Evolutionary conservation across 768 basidiomycete species (phyloP).

Genomic region (Trametes cubensis): DNA sequence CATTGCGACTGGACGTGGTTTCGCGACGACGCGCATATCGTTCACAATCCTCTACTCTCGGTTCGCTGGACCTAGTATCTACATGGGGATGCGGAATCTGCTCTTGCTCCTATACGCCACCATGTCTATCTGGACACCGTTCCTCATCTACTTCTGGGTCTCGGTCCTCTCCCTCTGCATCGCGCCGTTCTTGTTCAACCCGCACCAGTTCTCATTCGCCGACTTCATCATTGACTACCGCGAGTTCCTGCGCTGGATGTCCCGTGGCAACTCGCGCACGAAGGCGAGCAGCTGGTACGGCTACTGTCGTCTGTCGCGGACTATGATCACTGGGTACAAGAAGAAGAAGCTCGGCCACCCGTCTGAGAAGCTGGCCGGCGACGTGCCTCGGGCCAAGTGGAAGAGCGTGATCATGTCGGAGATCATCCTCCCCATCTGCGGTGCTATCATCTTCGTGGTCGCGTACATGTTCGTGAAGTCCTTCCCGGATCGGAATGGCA

Average conservation of each 20-base stretch:
- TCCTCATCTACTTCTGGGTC: constrained; percentile 98
- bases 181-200: constrained; percentile 98
- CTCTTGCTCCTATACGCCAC: constrained; percentile 89
- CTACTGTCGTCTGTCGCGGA: constrained; percentile 95
- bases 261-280: constrained; percentile 92
- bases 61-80: constrained; percentile 99
- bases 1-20: constrained; percentile 98
- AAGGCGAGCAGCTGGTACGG: constrained; percentile 99
- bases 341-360: constrained; percentile 98
- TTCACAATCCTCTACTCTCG: constrained; percentile 98
- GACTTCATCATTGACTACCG: constrained; percentile 99
- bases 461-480: constrained; percentile 95
- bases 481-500: constrained; percentile 69
- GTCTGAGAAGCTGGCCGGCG: constrained; percentile 94
- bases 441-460: constrained; percentile 76
- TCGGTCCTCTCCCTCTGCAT: constrained; percentile 93
- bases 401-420: constrained; percentile 80
- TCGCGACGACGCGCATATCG: constrained; percentile 93
- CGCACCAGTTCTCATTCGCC: constrained; percentile 97
- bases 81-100: constrained; percentile 95
- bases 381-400: constrained; percentile 92
- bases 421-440: constrained; percentile 76
- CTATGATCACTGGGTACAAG: constrained; percentile 99
- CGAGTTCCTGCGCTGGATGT: constrained; percentile 99
- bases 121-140: constrained; percentile 89